Conservation (phyloP, 1,284 basidiomycete genomes). For the Cutaneotrichosporon cyanovorans region DNA sequence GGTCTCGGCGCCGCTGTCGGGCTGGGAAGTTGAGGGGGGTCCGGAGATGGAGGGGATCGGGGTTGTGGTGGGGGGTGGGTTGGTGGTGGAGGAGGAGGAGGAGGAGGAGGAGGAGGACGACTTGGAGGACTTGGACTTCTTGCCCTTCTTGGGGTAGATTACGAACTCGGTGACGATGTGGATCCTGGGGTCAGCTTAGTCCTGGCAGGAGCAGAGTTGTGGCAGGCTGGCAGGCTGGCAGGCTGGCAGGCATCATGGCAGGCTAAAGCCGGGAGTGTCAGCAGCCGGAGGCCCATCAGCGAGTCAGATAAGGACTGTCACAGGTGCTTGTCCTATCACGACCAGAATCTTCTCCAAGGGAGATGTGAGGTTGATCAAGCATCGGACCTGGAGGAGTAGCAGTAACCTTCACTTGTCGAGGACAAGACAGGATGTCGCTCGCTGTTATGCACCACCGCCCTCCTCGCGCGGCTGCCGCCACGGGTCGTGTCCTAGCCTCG, state of each 20-base stretch:
- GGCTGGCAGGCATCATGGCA: too few relatives aligned
- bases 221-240: too few relatives aligned
- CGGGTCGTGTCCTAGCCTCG: neutral
- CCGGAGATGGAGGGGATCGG: constrained; percentile 9
- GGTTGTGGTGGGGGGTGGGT: constrained; percentile 9
- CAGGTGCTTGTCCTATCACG: too few relatives aligned
- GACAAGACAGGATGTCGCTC: too few relatives aligned
- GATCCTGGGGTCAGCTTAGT: constrained; percentile 46
- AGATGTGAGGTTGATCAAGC: too few relatives aligned
- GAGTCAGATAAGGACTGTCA: too few relatives aligned
- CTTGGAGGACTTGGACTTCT: constrained; percentile 6
- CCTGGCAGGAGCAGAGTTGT: neutral
- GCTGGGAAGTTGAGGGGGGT: constrained; percentile 5
- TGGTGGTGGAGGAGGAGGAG: constrained; percentile 6
- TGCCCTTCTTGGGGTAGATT: constrained; percentile 51
- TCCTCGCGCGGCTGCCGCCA: neutral
- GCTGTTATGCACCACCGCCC: too few relatives aligned
- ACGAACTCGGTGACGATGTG: constrained; percentile 62
- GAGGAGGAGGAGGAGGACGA: constrained; percentile 7
- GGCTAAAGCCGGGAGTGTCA: too few relatives aligned
- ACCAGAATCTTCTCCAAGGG: too few relatives aligned
- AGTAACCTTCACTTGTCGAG: too few relatives aligned
- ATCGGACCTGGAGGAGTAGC: too few relatives aligned
- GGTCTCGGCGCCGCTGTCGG: constrained; percentile 10
- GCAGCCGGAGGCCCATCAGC: too few relatives aligned